These are phyloP conservation scores for Saccharomyces pastorianus DNA, from an alignment of 1,139 yeast species.

Conservation along the genomic window DNA sequence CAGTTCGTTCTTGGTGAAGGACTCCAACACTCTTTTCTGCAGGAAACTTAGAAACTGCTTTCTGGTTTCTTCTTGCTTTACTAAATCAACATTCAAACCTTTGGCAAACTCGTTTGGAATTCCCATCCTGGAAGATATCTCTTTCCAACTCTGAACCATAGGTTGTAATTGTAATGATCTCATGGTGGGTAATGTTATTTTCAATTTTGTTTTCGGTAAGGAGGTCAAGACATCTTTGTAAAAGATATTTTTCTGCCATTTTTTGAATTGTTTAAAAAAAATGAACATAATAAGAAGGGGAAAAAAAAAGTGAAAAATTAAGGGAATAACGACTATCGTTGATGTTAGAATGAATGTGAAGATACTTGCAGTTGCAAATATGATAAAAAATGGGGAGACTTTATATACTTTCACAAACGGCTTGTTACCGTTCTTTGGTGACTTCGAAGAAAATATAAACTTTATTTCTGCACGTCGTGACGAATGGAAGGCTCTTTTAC, in stretches of 20 bases:
- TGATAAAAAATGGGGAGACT: constrained; percentile 1
- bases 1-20: constrained; percentile 3
- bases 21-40: constrained; percentile 1
- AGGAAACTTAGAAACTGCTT: neutral
- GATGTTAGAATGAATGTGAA: neutral
- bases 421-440: neutral
- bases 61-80: neutral
- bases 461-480: neutral
- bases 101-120: neutral
- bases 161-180: neutral
- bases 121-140: neutral
- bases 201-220: neutral
- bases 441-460: neutral
- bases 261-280: constrained; percentile 2
- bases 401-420: constrained; percentile 1
- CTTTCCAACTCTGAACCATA: neutral
- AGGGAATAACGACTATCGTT: neutral
- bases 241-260: constrained; percentile 3
- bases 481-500: constrained; percentile 2
- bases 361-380: constrained; percentile 2
- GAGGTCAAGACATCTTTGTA: constrained; percentile 2
- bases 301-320: constrained; percentile 1
- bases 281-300: constrained; percentile 3
- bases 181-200: neutral
- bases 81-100: neutral